Percentiles rank a stretch among this genome's conserved stretches.
Conservation (phyloP, 176 grass and related monocot genomes). For the Aegilops tauschii region DNA sequence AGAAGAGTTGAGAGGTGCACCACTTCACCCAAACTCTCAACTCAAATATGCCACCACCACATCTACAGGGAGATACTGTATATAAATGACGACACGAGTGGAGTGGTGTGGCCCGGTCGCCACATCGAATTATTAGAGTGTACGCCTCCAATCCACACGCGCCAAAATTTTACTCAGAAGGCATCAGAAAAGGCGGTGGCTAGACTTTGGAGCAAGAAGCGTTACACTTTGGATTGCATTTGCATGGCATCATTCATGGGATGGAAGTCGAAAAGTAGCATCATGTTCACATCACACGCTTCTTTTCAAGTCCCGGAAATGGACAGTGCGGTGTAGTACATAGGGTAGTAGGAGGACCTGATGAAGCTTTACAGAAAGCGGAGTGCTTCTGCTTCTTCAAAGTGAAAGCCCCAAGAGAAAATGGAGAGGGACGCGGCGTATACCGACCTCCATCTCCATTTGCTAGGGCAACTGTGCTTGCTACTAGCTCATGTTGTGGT, state of each 20-base stretch:
- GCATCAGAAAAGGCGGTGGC: not conserved
- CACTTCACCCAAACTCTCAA: not conserved
- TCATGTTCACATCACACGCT: too few species aligned
- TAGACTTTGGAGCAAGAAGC: too few species aligned
- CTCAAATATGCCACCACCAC: not conserved
- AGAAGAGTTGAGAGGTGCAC: not conserved
- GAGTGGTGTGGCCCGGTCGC: not conserved
- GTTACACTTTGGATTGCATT: not conserved
- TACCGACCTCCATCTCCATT: not conserved
- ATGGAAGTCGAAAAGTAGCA: too few species aligned
- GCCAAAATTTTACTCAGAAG: not conserved
- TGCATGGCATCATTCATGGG: too few species aligned
- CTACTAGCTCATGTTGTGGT: not conserved
- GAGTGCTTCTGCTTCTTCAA: not conserved
- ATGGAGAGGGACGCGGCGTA: not conserved
- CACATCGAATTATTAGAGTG: not conserved
- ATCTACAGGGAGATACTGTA: too few species aligned
- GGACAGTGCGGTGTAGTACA: not conserved
- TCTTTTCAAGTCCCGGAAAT: constrained; percentile 4
- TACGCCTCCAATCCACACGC: not conserved
- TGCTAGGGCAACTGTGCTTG: not conserved
- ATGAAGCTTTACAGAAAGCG: constrained; percentile 30
- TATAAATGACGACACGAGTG: not conserved
- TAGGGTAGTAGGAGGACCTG: constrained; percentile 8
- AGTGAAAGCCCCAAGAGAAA: not conserved